A percentile compares a stretch with the other conserved stretches of the same genome.
These are phyloP conservation scores for Solanum chiquidenum DNA, from an alignment of 257 asterid species.

Conservation along the genomic window DNA sequence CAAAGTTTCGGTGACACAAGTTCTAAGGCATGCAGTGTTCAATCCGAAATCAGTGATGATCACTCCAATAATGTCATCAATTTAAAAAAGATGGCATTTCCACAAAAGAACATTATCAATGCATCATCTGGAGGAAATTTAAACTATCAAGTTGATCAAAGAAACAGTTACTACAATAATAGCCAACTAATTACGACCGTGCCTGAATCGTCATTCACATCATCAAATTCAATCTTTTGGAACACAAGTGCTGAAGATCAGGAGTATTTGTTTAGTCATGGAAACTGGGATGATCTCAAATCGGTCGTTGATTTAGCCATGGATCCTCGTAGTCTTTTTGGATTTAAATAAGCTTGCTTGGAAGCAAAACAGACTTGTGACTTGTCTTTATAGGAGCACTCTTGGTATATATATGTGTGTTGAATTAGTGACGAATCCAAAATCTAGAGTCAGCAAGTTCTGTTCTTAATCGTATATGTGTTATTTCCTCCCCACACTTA, in stretches of 20 bases:
- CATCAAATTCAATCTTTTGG: constrained; percentile 1
- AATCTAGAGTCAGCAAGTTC: neutral
- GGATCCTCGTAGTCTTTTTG: neutral
- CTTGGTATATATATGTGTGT: neutral
- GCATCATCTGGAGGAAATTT: neutral
- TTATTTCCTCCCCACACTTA: neutral
- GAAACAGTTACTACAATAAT: neutral
- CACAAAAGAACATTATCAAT: neutral
- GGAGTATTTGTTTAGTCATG: neutral
- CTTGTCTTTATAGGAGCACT: neutral
- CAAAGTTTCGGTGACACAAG: neutral
- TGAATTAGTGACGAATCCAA: neutral
- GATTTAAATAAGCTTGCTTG: neutral
- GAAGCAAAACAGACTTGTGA: neutral
- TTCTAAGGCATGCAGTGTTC: constrained; percentile 1
- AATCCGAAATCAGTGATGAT: neutral
- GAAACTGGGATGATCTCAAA: constrained; percentile 13
- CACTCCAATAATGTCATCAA: neutral
- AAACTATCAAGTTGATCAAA: neutral
- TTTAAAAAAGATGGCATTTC: neutral
- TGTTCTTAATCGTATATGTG: neutral
- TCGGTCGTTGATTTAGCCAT: constrained; percentile 7
- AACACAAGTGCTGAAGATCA: neutral
- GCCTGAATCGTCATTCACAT: neutral
- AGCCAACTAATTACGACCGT: neutral